Evolutionary conservation across 257 asterid species (phyloP).

Genomic region (Rehmannia glutinosa): DNA sequence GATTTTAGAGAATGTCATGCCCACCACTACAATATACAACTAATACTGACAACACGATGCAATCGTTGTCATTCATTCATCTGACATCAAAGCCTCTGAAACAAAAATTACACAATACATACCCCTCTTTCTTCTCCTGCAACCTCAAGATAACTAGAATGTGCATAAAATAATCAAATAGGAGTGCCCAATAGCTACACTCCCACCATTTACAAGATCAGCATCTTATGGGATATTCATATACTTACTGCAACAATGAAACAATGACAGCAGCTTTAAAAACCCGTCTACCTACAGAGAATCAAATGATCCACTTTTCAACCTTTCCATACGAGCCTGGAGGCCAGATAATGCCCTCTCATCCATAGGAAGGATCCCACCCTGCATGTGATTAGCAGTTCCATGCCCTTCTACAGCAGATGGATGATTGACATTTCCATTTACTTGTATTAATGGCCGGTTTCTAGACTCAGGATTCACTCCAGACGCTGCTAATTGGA

Average conservation of each 20-base stretch:
- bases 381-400: conserved; percentile 43
- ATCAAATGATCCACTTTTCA: conserved; percentile 86
- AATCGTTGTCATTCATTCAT: conserved; percentile 7
- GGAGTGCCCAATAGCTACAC: conserved; percentile 18
- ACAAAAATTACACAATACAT: conserved; percentile 23
- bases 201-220: conserved; percentile 32
- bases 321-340: conserved; percentile 98
- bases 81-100: background rate
- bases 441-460: conserved; percentile 52
- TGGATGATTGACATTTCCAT: conserved; percentile 47
- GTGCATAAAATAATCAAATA: conserved; percentile 7
- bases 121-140: conserved; percentile 18
- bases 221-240: conserved; percentile 22
- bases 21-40: conserved; percentile 9
- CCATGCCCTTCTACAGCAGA: conserved; percentile 39
- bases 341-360: conserved; percentile 96
- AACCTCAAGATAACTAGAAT: conserved; percentile 16
- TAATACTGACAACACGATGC: background rate
- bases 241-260: conserved; percentile 22
- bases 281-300: conserved; percentile 31
- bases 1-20: background rate
- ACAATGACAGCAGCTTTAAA: conserved; percentile 5
- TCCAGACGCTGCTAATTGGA: conserved; percentile 68
- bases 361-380: conserved; percentile 84
- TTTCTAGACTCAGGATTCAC: conserved; percentile 58